phyloP scores from a whole-genome alignment of 345 rosid genomes.

The Aquilaria yunnanensis region DNA sequence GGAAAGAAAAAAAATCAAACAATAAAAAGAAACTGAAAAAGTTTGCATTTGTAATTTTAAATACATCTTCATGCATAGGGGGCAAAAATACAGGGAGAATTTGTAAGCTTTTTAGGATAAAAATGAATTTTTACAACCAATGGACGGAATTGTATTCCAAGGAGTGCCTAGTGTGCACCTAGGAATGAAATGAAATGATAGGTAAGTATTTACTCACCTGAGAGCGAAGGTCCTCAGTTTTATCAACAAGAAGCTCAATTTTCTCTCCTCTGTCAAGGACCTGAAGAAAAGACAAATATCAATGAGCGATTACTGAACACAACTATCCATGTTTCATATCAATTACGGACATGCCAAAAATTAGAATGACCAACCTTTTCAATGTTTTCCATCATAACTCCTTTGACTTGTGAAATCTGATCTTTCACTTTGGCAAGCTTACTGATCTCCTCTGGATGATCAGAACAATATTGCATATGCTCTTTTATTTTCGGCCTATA shows the following conservation, averaged over 20 bases:
- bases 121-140: too few species aligned
- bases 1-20: too few species aligned
- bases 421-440: constrained; percentile 56
- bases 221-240: constrained; percentile 69
- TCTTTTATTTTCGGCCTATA: constrained; percentile 51
- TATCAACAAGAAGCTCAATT: constrained; percentile 73
- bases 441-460: constrained; percentile 56
- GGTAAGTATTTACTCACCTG: constrained; percentile 36
- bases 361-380: constrained; percentile 30
- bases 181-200: background rate
- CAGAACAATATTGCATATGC: constrained; percentile 61
- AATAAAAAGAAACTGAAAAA: too few species aligned
- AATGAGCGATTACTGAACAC: background rate
- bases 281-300: constrained; percentile 18
- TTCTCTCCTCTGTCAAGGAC: constrained; percentile 84
- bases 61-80: too few species aligned
- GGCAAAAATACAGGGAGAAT: too few species aligned
- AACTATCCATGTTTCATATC: background rate
- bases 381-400: constrained; percentile 56
- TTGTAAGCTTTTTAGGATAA: too few species aligned
- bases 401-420: constrained; percentile 53
- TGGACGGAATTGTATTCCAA: too few species aligned
- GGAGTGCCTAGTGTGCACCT: too few species aligned
- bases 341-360: too few species aligned
- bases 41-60: too few species aligned